Conservation (phyloP, 169 alveolate genomes). For the Theileria equi region DNA sequence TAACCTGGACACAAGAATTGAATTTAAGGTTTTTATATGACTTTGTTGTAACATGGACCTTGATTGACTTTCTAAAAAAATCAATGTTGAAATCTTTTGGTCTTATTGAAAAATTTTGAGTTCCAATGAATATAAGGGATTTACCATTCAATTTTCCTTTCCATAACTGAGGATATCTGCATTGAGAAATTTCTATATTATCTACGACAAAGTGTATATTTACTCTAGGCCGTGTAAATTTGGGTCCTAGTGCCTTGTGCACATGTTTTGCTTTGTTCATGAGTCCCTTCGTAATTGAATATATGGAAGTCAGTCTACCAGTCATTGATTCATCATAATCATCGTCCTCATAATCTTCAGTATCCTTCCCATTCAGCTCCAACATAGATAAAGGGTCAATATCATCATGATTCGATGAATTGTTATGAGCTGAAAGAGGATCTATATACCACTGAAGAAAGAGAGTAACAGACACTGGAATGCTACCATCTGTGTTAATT, state of each 20-base stretch:
- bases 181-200: constrained; percentile 16
- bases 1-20: constrained; percentile 61
- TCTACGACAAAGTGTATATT: constrained; percentile 43
- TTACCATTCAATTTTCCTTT: constrained; percentile 16
- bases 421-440: neutral
- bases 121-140: constrained; percentile 38
- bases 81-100: neutral
- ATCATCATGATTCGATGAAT: neutral
- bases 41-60: constrained; percentile 21
- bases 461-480: constrained; percentile 33
- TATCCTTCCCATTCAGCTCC: constrained; percentile 8
- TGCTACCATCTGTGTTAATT: constrained; percentile 24
- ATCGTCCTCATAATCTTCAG: constrained; percentile 3
- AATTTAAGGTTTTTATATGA: constrained; percentile 14
- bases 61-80: constrained; percentile 25
- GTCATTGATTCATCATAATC: constrained; percentile 3
- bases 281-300: neutral
- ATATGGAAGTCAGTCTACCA: neutral
- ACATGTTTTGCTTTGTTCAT: neutral
- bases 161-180: constrained; percentile 55
- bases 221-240: constrained; percentile 18
- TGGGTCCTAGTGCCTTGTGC: neutral
- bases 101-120: constrained; percentile 18
- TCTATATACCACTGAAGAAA: constrained; percentile 50
- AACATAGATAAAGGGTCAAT: neutral